Conservation (phyloP, 345 rosid species). For the Alliaria petiolata region DNA sequence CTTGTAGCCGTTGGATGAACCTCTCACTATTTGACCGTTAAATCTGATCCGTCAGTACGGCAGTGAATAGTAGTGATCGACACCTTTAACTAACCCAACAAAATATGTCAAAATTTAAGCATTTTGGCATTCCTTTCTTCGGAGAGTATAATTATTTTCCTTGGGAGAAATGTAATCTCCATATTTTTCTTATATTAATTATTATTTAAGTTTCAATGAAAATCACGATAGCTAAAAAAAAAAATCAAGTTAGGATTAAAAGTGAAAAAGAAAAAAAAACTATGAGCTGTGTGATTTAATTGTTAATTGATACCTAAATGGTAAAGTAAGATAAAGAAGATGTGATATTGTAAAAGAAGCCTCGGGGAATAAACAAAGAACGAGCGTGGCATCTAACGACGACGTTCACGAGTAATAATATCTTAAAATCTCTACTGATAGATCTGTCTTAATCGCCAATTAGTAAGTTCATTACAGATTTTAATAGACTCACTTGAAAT, state of each 20-base stretch:
- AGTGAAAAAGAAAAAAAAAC: no score
- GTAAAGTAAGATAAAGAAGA: neutral
- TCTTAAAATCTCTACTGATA: neutral
- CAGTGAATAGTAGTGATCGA: neutral
- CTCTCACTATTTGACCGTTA: neutral
- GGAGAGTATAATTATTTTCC: neutral
- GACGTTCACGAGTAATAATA: constrained; percentile 1
- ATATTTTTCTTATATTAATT: no score
- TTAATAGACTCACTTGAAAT: neutral
- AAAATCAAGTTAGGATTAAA: no score
- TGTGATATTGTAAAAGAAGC: constrained; percentile 15
- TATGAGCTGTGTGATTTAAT: constrained; percentile 16
- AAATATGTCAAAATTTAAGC: neutral
- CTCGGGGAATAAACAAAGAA: constrained; percentile 11
- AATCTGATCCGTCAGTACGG: neutral
- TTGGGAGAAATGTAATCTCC: no score
- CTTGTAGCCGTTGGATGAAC: neutral
- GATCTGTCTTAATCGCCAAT: neutral
- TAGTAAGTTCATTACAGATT: neutral
- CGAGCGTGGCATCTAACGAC: constrained; percentile 8
- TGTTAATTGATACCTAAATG: neutral
- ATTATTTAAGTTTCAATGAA: no score
- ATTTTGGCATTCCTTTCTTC: neutral
- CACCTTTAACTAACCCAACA: neutral
- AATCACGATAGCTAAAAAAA: no score